phyloP scores from a whole-genome alignment of 2,329 filamentous ascomycete genomes.

The Claviceps africana region DNA sequence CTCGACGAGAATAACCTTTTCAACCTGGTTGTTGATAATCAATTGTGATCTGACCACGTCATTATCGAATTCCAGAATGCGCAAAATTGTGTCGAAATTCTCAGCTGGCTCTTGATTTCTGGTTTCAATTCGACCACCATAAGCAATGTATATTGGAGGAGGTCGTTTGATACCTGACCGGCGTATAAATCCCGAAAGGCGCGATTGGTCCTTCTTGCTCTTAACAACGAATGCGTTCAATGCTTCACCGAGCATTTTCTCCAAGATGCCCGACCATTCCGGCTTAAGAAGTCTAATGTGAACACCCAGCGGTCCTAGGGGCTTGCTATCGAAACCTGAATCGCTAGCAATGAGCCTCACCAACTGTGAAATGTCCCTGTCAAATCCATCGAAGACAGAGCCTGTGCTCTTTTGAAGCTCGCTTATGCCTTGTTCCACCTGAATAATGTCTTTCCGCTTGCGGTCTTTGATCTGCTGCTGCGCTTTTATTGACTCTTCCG shows the following conservation, averaged over 20 bases:
- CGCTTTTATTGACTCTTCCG: slow-evolving; percentile 17
- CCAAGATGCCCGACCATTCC: slow-evolving; percentile 71
- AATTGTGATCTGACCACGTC: slow-evolving; percentile 65
- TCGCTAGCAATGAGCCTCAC: slow-evolving; percentile 58
- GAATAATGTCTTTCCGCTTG: slow-evolving; percentile 41
- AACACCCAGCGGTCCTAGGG: slow-evolving; percentile 71
- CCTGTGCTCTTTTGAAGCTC: slow-evolving; percentile 43
- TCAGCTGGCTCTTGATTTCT: slow-evolving; percentile 53
- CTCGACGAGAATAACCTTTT: slow-evolving; percentile 69
- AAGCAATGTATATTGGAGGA: slow-evolving; percentile 26
- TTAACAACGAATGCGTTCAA: slow-evolving; percentile 72
- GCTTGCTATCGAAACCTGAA: slow-evolving; percentile 50
- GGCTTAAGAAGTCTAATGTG: slow-evolving; percentile 65
- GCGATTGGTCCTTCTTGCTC: slow-evolving; percentile 59
- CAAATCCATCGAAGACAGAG: slow-evolving; percentile 50
- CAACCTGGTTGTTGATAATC: slow-evolving; percentile 69
- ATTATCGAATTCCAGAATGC: slow-evolving; percentile 70
- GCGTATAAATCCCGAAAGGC: slow-evolving; percentile 52
- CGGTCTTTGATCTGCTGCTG: slow-evolving; percentile 19
- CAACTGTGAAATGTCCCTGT: slow-evolving; percentile 46
- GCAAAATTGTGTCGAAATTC: slow-evolving; percentile 62
- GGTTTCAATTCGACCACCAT: slow-evolving; percentile 22
- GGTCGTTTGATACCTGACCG: slow-evolving; percentile 37
- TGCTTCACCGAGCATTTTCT: slow-evolving; percentile 55
- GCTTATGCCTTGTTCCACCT: slow-evolving; percentile 29